Evolutionary conservation across 148 eudicot genomes (phyloP).

Genomic region (Pharnaceum exiguum): DNA sequence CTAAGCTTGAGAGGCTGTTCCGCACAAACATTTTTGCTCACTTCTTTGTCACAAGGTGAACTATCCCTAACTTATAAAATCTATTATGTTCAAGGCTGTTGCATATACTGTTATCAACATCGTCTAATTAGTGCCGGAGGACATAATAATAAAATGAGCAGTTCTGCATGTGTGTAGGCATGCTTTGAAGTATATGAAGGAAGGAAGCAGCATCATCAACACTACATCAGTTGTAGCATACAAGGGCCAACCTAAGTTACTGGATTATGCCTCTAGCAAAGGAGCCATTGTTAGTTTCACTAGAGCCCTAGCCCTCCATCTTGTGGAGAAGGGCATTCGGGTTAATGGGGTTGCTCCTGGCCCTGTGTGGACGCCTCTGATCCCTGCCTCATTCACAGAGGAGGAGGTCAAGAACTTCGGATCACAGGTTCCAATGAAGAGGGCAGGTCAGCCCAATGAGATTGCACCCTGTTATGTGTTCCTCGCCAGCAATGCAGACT

Average conservation of each 20-base stretch:
- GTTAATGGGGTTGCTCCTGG: constrained; percentile 83
- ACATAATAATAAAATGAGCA: not conserved
- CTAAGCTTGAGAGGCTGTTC: constrained; percentile 71
- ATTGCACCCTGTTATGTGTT: constrained; percentile 73
- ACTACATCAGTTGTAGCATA: constrained; percentile 70
- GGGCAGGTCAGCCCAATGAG: constrained; percentile 79
- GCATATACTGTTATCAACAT: too few relatives aligned
- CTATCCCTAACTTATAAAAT: not conserved
- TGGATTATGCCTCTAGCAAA: constrained; percentile 73
- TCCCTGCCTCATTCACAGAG: constrained; percentile 57
- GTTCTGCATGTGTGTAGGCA: constrained; percentile 35
- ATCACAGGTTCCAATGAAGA: constrained; percentile 60
- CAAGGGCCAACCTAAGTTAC: constrained; percentile 43
- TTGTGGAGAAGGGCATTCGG: constrained; percentile 51
- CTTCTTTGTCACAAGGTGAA: constrained; percentile 62
- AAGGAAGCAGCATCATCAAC: constrained; percentile 66
- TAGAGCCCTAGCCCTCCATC: constrained; percentile 62
- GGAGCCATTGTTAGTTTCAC: constrained; percentile 81
- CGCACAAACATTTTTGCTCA: constrained; percentile 79
- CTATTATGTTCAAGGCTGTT: too few relatives aligned
- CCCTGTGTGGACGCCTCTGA: constrained; percentile 79
- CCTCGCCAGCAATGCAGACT: constrained; percentile 61
- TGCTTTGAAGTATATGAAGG: constrained; percentile 67
- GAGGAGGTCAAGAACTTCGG: constrained; percentile 49
- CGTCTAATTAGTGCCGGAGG: too few relatives aligned